A percentile compares a stretch with the other conserved stretches of the same genome.
Evolutionary conservation across 192 early-diverging fungal species (phyloP).

Genomic region (Umbelopsis isabellina): DNA sequence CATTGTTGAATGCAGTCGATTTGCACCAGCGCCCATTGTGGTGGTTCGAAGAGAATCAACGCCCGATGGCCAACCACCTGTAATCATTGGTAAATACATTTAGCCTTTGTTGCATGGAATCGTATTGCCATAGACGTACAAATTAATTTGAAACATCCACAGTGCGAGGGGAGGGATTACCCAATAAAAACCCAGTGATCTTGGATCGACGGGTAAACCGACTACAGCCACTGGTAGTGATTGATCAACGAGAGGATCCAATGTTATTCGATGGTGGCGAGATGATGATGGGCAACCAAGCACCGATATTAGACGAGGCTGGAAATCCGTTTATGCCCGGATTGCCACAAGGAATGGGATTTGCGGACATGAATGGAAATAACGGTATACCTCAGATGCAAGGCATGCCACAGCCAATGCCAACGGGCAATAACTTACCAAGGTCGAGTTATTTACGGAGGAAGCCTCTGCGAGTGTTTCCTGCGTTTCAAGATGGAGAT

Average conservation of each 20-base stretch:
- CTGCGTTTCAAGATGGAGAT: slow-evolving; percentile 6
- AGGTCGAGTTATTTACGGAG: slow-evolving; percentile 1
- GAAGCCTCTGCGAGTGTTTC: slow-evolving; percentile 4
- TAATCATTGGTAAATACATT: slow-evolving; percentile 21
- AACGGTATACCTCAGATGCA: not conserved
- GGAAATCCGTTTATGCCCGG: slow-evolving; percentile 5
- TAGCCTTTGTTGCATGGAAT: not conserved
- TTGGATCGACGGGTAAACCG: slow-evolving; percentile 22
- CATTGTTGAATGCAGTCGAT: slow-evolving; percentile 18
- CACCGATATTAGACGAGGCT: not conserved
- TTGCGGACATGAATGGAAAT: slow-evolving; percentile 3
- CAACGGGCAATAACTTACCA: not conserved
- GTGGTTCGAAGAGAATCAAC: slow-evolving; percentile 25
- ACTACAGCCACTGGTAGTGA: slow-evolving; percentile 11
- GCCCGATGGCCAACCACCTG: slow-evolving; percentile 19
- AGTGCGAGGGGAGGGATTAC: slow-evolving; percentile 18
- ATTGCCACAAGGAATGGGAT: not conserved
- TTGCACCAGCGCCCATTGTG: slow-evolving; percentile 20
- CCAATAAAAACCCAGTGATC: slow-evolving; percentile 17
- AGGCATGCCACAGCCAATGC: not conserved
- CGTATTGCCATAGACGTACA: not conserved
- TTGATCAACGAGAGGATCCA: slow-evolving; percentile 25
- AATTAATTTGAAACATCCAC: slow-evolving; percentile 1
- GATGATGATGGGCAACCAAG: slow-evolving; percentile 17
- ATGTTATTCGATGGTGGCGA: not conserved